Base-by-base conservation (phyloP, 257 asterid species). In the Gynochthodes officinalis region DNA sequence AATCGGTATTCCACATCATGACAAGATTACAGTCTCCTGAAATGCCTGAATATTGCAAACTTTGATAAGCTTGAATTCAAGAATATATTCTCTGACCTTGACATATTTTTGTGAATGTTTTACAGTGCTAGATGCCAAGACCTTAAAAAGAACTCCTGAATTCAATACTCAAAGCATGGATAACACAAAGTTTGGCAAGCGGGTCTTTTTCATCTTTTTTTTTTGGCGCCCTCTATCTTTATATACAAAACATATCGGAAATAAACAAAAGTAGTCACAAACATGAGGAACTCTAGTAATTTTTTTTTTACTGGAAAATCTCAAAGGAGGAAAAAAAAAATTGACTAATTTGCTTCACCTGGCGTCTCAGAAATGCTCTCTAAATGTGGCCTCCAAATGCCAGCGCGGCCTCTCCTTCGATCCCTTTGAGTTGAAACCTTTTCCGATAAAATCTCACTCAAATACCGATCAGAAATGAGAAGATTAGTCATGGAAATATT, bases 371-470 rank as follows among this genome's bases (percentile, higher is more conserved):
- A 87, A 83, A 93, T 93, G 77, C 97, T 93, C 77, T 89, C 90
- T 30, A 93, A 77, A 71, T 91, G 91, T 12, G 98, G 98, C 55
- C 97, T 81, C 98, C 98, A 93, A 0, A 89, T 86, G 12, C 93
- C 85, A 63, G 80, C 82, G 61, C 97, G 91, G 39, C 98, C 96
- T 71, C 97, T 86, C 81, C 98, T 81, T 59, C 91, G 93, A 77
- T 93, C 97, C 71, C 84, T 83, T 73, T 81, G 94, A 2, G 88
- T 73, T 44, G 96, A 83, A 1, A 82, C 77, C 67, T 82, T 89
- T 48, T 93, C 98, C 30, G 96, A 93, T 33, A 91, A 70, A 64
- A 93, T 87, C 80, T 93, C 98, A 73, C 86, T 87, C 82, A 91
- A 79, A 59, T 93, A 91, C 37, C 85, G 86, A 80, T 91, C 97